Percentiles rank a stretch among this genome's conserved stretches.
phyloP scores from a whole-genome alignment of 306 rosid species.

The Nissolia schottii region DNA sequence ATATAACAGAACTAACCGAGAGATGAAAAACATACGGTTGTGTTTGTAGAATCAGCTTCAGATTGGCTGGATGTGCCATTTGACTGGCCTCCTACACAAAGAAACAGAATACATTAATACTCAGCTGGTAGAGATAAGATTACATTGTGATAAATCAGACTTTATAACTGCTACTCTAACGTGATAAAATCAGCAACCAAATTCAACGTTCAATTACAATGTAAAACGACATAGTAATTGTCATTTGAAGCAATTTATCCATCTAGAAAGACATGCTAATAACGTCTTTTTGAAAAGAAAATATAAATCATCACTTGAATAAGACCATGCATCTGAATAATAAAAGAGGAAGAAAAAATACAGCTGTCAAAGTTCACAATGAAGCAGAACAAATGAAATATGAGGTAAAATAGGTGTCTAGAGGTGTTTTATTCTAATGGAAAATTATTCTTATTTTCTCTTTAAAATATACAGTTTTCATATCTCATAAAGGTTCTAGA shows the following conservation, averaged over 20 bases:
- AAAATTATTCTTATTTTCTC: neutral
- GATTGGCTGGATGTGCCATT: constrained; percentile 71
- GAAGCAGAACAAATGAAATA: neutral
- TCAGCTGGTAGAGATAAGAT: neutral
- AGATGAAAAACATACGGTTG: constrained; percentile 62
- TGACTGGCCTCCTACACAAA: constrained; percentile 62
- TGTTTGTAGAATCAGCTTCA: constrained; percentile 85
- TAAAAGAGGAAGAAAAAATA: neutral
- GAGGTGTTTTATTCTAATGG: neutral
- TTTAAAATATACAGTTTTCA: constrained; percentile 1
- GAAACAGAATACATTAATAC: constrained; percentile 20
- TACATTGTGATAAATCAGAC: no score
- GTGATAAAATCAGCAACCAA: neutral
- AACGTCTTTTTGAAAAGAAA: neutral
- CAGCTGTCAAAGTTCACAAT: neutral
- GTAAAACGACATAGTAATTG: neutral
- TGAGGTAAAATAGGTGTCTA: neutral
- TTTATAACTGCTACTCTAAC: neutral
- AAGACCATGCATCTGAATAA: neutral
- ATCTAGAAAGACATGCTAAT: neutral
- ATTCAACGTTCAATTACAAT: neutral
- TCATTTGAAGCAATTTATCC: constrained; percentile 5
- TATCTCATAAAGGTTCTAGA: neutral
- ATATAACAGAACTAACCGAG: neutral
- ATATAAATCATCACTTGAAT: neutral